phyloP scores from a whole-genome alignment of 805 yeast species.

The Scheffersomyces amazonensis region DNA sequence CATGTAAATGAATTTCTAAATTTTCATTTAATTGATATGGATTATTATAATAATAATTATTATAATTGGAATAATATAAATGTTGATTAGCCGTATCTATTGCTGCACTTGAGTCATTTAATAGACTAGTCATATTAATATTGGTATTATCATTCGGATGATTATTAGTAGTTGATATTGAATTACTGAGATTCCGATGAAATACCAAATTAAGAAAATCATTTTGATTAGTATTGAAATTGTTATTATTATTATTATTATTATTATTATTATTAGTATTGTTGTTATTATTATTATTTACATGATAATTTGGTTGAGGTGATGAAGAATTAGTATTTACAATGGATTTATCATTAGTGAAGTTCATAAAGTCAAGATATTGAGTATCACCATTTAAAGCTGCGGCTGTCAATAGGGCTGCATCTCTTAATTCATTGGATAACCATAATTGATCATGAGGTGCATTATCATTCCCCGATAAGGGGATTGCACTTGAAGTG shows the following conservation, averaged over 20 bases:
- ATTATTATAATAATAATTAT: conserved; percentile 36
- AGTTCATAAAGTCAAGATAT: conserved; percentile 50
- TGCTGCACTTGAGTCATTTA: conserved; percentile 14
- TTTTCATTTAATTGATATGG: conserved; percentile 37
- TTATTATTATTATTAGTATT: background rate
- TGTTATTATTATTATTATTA: background rate
- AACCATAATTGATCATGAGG: conserved; percentile 61
- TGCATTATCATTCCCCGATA: conserved; percentile 11
- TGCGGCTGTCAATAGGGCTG: conserved; percentile 70
- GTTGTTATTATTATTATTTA: conserved; percentile 5
- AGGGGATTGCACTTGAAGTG: background rate
- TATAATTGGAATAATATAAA: conserved; percentile 35
- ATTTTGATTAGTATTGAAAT: conserved; percentile 17
- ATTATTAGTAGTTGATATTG: background rate
- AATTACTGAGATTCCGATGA: conserved; percentile 36
- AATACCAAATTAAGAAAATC: conserved; percentile 51
- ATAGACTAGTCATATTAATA: conserved; percentile 14
- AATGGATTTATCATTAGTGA: conserved; percentile 5
- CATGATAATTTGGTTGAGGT: background rate
- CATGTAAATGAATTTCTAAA: conserved; percentile 43
- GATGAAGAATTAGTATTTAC: conserved; percentile 2
- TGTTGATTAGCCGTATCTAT: conserved; percentile 36
- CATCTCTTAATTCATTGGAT: conserved; percentile 67
- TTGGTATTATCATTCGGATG: conserved; percentile 4
- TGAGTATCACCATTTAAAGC: conserved; percentile 62